Base-by-base conservation (phyloP, 192 early-diverging fungal genomes). In the Mortierella alpina region DNA sequence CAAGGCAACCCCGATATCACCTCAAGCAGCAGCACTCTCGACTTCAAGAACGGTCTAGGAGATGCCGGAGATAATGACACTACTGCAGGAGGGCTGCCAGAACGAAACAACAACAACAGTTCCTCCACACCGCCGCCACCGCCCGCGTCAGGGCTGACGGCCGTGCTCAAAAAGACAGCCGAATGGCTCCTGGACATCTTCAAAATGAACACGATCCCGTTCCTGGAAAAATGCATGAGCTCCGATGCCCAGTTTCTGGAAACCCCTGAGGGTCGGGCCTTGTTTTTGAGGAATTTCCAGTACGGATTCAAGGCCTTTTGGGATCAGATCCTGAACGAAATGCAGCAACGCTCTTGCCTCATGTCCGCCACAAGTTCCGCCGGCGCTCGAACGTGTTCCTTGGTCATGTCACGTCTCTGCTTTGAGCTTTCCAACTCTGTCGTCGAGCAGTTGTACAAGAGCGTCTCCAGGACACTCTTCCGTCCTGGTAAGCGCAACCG, bases 161-260 rank as follows among this genome's bases (percentile, higher is more conserved):
- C 60, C 5, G 67, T 75, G 14, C 50, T 83, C 13, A 73, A 83
- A 10, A 81, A 86, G 17, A 83, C 66, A 0, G 74, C 70, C 49
- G 31, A 61, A 0, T 73, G 75, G 79, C 54, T 84, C 8, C 22
- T 72, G 20, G 67, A 82, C 50, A 68, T 63, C 15, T 65, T 86
- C 46, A 78, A 65, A 50, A 59, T 48, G 11, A 65, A 84, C 44
- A 82, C 82, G 17, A 59, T 88, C 44, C 70, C 69, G 18, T 70
- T 85, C 49, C 41, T 88, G 51, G 79, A 82, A 45, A 74, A 84
- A 46, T 86, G 84, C 48, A 64, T 88, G 54, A 70, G 84, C 22
- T 78, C 82, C 5, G 75, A 78, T 45, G 68, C 79, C 7, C 56
- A 68, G 42, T 79, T 82, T 17, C 39, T 85, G 40, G 66, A 73